phyloP scores from a whole-genome alignment of 225 moss, liverwort and hornwort species.

The Pseudoscleropodium purum region DNA sequence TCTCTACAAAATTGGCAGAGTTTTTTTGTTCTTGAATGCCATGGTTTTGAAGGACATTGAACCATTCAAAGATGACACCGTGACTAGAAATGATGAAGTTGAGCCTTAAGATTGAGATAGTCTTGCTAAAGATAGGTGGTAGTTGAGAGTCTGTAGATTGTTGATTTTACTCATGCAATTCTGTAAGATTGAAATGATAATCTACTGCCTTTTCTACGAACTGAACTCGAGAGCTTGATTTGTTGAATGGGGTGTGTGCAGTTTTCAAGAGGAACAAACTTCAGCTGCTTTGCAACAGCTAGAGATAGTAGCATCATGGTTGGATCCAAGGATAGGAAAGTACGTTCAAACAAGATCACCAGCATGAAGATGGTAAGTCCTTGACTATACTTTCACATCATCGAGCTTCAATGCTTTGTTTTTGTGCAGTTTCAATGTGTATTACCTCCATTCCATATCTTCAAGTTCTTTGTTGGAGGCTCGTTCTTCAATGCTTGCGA shows the following conservation, averaged over 20 bases:
- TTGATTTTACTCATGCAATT: neutral
- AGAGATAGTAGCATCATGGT: constrained; percentile 89
- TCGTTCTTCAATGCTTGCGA: neutral
- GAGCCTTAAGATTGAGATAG: neutral
- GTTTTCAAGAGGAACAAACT: constrained; percentile 82
- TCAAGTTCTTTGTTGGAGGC: neutral
- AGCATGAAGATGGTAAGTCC: constrained; percentile 64
- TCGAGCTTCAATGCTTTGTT: neutral
- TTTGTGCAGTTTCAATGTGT: neutral
- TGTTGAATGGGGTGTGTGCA: constrained; percentile 1
- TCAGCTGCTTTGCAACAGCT: constrained; percentile 77
- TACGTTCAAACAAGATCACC: constrained; percentile 77
- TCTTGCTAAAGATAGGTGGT: neutral
- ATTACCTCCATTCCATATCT: neutral
- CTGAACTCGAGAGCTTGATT: neutral
- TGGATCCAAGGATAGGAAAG: constrained; percentile 90
- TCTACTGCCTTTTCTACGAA: neutral
- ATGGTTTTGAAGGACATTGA: neutral
- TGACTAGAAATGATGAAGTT: neutral
- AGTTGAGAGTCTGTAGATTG: neutral
- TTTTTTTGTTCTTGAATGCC: neutral
- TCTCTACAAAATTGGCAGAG: neutral
- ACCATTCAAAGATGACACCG: neutral
- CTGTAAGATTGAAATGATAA: neutral
- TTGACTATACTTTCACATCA: neutral